Conservation (phyloP, 495 filamentous ascomycete species). For the Penicillium lividum region DNA sequence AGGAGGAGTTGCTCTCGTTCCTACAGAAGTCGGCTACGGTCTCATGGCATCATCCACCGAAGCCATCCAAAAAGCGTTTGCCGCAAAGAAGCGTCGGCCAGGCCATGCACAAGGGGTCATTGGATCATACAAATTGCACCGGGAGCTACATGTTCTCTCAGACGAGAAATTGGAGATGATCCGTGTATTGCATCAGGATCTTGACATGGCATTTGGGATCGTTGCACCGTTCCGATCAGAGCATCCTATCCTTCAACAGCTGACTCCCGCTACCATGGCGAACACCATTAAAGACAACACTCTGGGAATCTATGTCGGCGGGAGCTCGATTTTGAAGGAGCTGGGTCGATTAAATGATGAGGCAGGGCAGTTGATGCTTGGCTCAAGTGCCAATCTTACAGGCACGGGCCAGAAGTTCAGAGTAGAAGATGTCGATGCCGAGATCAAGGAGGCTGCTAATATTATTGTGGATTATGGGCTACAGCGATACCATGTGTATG, state of each 20-base stretch:
- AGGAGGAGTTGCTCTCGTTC: constrained; percentile 6
- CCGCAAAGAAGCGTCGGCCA: constrained; percentile 24
- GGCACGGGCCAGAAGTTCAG: constrained; percentile 30
- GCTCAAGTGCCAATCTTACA: constrained; percentile 31
- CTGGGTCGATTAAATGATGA: constrained; percentile 23
- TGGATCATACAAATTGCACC: constrained; percentile 25
- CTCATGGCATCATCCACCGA: constrained; percentile 24
- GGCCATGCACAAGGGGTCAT: constrained; percentile 27
- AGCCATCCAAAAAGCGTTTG: constrained; percentile 23
- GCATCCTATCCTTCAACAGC: constrained; percentile 18
- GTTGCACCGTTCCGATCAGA: constrained; percentile 17
- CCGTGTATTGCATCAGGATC: constrained; percentile 26
- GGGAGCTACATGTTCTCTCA: constrained; percentile 24
- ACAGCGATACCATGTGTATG: constrained; percentile 30
- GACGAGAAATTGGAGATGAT: constrained; percentile 25
- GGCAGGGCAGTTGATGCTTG: constrained; percentile 22
- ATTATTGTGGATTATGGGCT: constrained; percentile 36
- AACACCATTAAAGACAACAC: constrained; percentile 26
- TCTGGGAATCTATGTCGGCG: constrained; percentile 21
- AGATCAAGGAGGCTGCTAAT: constrained; percentile 26
- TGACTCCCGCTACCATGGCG: neutral
- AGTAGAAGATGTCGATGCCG: constrained; percentile 32
- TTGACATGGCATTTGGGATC: constrained; percentile 23
- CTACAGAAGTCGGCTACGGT: constrained; percentile 34
- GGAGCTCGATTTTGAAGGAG: constrained; percentile 23